Base-by-base conservation (phyloP, 257 asterid species). In the Capsicum pubescens region DNA sequence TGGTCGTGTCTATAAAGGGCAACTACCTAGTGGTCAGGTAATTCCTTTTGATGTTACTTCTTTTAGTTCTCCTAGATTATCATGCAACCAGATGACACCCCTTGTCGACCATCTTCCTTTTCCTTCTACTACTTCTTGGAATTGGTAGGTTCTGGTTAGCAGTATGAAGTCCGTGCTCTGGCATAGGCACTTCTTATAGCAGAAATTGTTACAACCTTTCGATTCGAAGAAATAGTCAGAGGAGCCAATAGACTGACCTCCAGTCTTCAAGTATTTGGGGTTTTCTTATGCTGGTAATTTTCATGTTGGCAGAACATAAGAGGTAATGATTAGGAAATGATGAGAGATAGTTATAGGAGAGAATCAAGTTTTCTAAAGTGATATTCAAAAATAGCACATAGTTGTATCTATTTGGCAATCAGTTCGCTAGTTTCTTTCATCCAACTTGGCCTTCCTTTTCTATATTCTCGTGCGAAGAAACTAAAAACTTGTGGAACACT, bases 1-100 rank as follows among this genome's bases (percentile, higher is more conserved):
- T 56, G 99, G 98, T 52, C 91, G 97, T 67, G 99, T 95, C 8
- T 93, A 95, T 89, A 95, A 87, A 87, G 99, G 99, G 69, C 88
- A 79, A 84, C 97, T 95, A 80, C 84, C 90, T 1, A 92, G 84
- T 83, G 97, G 98, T 19, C 99, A 93, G 98, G 99, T 95, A 90
- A 83, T 82, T 82, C 64, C 54, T 36, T 39, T 68, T 55, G 32
- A 70, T 17, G 42, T 68, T 13, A 66, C 46, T 4, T 14, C 26
- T 52, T 77, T 32, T 54, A 8, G 9, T 54, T 77, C 32, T 54
- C 15, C 26, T 55, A 76, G 50, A 14, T 77, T 77, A 77, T 54
- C 81, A 76, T 26, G 63, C 63, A 76, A 52, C 48, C 21, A 76
- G 21, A 44, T 32, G 63, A 76, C 44, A 7, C 46, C 21, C 63